Percentiles rank a stretch among this genome's conserved stretches.
These are phyloP conservation scores for Hordeum vulgare DNA, from an alignment of 176 grass and related monocot species.

Conservation along the genomic window DNA sequence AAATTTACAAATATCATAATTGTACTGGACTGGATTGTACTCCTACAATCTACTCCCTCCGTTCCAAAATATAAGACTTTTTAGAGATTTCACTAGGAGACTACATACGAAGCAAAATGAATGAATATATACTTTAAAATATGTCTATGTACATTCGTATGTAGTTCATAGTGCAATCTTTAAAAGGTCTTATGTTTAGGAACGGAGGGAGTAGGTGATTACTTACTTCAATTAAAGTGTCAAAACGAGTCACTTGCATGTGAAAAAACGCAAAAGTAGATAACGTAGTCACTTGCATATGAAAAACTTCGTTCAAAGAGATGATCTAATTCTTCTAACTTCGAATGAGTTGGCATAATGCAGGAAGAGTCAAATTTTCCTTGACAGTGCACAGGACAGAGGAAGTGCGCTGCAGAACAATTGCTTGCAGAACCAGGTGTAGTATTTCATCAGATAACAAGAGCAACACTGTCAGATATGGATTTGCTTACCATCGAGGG, in stretches of 20 bases:
- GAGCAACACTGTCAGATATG: neutral
- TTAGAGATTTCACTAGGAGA: no score
- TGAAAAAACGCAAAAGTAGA: neutral
- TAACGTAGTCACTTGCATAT: neutral
- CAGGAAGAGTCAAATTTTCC: neutral
- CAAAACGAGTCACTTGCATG: neutral
- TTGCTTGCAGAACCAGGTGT: neutral
- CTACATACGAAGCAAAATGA: no score
- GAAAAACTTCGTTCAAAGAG: neutral
- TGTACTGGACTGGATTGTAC: no score
- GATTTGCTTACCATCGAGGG: slow-evolving; percentile 20
- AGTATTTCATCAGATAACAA: neutral
- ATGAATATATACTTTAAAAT: no score
- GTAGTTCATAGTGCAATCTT: no score
- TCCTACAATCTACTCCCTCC: no score
- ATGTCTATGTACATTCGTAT: no score
- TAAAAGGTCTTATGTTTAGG: no score
- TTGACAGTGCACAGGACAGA: neutral
- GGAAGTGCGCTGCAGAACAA: neutral
- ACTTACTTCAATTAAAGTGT: neutral
- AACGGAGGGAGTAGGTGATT: no score
- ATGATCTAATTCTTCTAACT: neutral
- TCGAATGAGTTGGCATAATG: neutral
- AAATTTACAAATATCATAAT: no score
- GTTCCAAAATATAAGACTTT: no score